Evolutionary conservation across 2,329 filamentous ascomycete genomes (phyloP).

Genomic region (Rhynchosporium secalis): DNA sequence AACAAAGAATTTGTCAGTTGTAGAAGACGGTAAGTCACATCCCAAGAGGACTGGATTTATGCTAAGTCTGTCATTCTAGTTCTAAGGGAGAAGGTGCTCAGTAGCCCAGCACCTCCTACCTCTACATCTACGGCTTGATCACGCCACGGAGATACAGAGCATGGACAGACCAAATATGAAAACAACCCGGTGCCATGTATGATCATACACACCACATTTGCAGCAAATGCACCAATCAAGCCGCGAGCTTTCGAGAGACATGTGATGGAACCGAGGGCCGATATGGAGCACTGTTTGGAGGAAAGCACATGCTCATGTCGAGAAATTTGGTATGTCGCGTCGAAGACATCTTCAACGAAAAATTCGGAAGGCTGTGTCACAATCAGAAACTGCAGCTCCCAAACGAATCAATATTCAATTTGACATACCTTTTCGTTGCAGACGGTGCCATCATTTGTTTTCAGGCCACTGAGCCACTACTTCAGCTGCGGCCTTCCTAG

Average conservation of each 20-base stretch:
- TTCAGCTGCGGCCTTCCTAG: not conserved
- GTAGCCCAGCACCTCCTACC: slow-evolving; percentile 43
- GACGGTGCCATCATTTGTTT: not conserved
- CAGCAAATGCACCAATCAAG: not conserved
- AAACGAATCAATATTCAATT: not conserved
- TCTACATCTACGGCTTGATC: slow-evolving; percentile 34
- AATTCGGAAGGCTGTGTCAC: not conserved
- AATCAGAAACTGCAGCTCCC: not conserved
- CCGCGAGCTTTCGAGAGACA: not conserved
- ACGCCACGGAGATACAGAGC: not conserved
- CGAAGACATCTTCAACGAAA: not conserved
- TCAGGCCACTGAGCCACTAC: not conserved
- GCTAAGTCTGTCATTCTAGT: slow-evolving; percentile 42
- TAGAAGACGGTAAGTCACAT: slow-evolving; percentile 73
- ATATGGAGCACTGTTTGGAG: not conserved
- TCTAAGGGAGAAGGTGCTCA: slow-evolving; percentile 53
- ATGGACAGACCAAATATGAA: not conserved
- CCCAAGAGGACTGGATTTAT: slow-evolving; percentile 12
- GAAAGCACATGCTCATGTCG: not conserved
- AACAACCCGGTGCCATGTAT: slow-evolving; percentile 1
- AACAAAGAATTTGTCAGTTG: slow-evolving; percentile 77
- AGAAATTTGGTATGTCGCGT: not conserved
- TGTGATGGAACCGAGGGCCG: not conserved
- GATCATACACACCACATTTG: not conserved
- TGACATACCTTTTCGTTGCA: not conserved